A percentile compares a stretch with the other conserved stretches of the same genome.
phyloP scores from a whole-genome alignment of 495 filamentous ascomycete genomes.

The Penicillium longicatenatum region DNA sequence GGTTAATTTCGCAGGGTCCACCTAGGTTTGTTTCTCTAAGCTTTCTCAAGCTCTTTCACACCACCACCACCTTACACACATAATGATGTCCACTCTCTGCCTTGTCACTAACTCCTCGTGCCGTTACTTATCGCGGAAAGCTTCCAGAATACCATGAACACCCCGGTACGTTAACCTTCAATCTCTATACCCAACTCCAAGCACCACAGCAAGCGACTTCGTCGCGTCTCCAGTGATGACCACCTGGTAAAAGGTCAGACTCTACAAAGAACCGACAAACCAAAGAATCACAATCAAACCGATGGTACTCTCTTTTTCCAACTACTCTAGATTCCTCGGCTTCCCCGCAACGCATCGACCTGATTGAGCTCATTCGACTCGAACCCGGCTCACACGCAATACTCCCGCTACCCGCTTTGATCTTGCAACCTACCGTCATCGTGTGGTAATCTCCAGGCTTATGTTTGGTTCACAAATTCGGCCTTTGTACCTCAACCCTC shows the following conservation, averaged over 20 bases:
- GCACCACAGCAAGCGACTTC: constrained; percentile 5
- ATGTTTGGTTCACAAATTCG: background rate
- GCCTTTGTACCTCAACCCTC: constrained; percentile 6
- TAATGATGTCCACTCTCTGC: background rate
- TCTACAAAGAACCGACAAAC: constrained; percentile 20
- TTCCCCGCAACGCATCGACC: background rate
- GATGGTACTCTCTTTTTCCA: background rate
- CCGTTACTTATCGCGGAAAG: background rate
- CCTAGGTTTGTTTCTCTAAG: background rate
- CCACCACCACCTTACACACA: background rate
- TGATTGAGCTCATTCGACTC: background rate
- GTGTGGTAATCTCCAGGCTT: background rate
- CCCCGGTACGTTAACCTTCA: background rate
- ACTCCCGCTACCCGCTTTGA: background rate
- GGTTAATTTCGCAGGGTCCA: background rate
- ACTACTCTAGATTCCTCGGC: background rate
- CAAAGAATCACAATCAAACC: background rate
- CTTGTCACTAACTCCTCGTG: background rate
- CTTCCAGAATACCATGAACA: background rate
- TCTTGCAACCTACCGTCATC: background rate
- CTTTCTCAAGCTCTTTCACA: background rate
- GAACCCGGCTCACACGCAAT: background rate
- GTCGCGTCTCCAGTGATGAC: constrained; percentile 55
- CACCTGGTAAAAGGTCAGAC: constrained; percentile 68
- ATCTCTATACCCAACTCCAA: constrained; percentile 1